Conservation (phyloP, 352 stramenopile species). For the Phytophthora chlamydospora region DNA sequence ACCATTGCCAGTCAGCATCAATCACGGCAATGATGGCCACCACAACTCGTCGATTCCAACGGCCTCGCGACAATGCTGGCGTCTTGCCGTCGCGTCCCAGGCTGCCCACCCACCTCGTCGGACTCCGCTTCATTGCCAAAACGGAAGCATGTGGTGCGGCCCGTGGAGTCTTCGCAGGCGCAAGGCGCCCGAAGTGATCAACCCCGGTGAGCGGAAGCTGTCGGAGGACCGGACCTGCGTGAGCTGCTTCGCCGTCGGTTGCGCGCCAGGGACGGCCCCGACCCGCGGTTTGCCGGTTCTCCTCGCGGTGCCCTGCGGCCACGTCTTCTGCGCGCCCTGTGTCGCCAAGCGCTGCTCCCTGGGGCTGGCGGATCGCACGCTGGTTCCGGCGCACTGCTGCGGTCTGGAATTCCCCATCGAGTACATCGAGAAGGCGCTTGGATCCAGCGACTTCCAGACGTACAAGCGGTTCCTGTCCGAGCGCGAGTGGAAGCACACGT, state of each 20-base stretch:
- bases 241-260: slow-evolving; percentile 24
- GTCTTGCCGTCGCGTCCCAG: slow-evolving; percentile 17
- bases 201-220: not conserved
- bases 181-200: not conserved
- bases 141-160: slow-evolving; percentile 9
- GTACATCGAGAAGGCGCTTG: slow-evolving; percentile 32
- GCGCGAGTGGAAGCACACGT: slow-evolving; percentile 37
- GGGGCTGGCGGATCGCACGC: slow-evolving; percentile 42
- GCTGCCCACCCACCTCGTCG: too few relatives aligned
- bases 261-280: not conserved
- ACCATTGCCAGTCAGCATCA: too few relatives aligned
- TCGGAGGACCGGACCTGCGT: slow-evolving; percentile 11
- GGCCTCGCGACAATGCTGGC: not conserved
- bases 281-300: slow-evolving; percentile 10
- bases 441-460: slow-evolving; percentile 2
- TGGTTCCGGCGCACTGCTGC: slow-evolving; percentile 65
- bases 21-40: too few relatives aligned
- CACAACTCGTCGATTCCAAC: too few relatives aligned
- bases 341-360: slow-evolving; percentile 35
- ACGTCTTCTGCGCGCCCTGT: slow-evolving; percentile 36
- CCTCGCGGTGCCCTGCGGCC: slow-evolving; percentile 28
- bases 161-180: slow-evolving; percentile 6
- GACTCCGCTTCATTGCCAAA: slow-evolving; percentile 9
- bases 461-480: slow-evolving; percentile 54
- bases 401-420: slow-evolving; percentile 60